phyloP scores from a whole-genome alignment of 768 basidiomycete species.

The Hygrophorus pudorinus region DNA sequence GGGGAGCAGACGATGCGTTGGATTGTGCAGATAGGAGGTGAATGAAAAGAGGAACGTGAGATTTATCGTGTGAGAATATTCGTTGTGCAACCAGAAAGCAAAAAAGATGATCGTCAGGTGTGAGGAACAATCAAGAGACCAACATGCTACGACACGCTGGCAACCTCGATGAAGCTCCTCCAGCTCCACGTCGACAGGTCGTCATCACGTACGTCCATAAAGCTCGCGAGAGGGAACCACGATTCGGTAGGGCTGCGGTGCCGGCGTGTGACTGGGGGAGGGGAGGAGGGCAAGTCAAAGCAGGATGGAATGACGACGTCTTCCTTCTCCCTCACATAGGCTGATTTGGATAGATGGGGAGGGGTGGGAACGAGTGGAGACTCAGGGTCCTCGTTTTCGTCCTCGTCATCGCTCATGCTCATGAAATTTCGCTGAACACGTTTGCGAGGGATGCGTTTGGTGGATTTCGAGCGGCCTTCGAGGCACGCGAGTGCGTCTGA shows the following conservation, averaged over 20 bases:
- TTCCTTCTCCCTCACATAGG: background rate
- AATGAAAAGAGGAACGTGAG: no score
- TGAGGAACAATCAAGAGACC: no score
- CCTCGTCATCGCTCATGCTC: constrained; percentile 4
- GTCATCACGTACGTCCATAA: background rate
- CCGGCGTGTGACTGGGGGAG: no score
- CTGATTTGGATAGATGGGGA: background rate
- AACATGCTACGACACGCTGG: background rate
- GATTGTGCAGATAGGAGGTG: no score
- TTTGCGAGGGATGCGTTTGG: background rate
- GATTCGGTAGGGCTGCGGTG: background rate
- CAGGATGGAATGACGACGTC: background rate
- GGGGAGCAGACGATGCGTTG: no score
- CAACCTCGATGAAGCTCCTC: constrained; percentile 1
- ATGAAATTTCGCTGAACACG: background rate
- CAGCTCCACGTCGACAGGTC: background rate
- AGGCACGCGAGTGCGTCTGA: constrained; percentile 2
- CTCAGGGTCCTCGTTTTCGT: background rate
- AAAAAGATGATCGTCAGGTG: no score
- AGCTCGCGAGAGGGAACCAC: constrained; percentile 2
- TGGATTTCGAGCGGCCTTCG: constrained; percentile 1
- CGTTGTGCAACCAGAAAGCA: no score
- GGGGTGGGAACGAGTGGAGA: background rate
- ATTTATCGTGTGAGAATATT: no score
- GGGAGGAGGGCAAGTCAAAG: background rate